Evolutionary conservation across 805 yeast genomes (phyloP).

Genomic region (Kluyveromyces starmeri): DNA sequence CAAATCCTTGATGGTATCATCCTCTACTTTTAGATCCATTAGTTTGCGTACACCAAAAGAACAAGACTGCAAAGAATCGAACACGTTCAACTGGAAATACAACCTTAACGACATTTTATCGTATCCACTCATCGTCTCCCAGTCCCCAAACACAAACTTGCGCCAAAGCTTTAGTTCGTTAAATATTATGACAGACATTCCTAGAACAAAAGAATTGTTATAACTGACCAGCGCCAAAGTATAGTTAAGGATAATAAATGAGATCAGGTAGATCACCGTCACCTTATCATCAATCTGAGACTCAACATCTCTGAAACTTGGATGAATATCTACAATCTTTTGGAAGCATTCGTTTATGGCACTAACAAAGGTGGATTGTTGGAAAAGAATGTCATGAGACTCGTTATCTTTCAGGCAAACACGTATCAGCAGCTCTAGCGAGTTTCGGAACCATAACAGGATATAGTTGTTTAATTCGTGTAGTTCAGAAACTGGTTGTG

Average conservation of each 20-base stretch:
- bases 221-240: conserved; percentile 51
- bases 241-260: conserved; percentile 43
- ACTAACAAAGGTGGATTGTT: conserved; percentile 20
- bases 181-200: conserved; percentile 44
- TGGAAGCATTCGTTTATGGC: conserved; percentile 28
- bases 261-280: conserved; percentile 29
- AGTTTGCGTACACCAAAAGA: conserved; percentile 41
- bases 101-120: conserved; percentile 24
- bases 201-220: conserved; percentile 47
- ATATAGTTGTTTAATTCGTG: conserved; percentile 27
- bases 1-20: conserved; percentile 12
- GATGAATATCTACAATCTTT: conserved; percentile 26
- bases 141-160: conserved; percentile 26
- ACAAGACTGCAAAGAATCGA: conserved; percentile 46
- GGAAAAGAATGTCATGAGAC: conserved; percentile 14
- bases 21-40: conserved; percentile 22
- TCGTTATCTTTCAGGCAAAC: conserved; percentile 17
- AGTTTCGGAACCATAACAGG: conserved; percentile 27
- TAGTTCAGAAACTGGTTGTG: conserved; percentile 24
- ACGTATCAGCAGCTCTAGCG: conserved; percentile 25
- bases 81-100: conserved; percentile 37
- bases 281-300: conserved; percentile 25
- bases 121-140: conserved; percentile 5
- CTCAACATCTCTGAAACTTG: conserved; percentile 23
- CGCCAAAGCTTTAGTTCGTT: conserved; percentile 47